These are phyloP conservation scores for Melaleuca alternifolia DNA, from an alignment of 345 rosid genomes.

Conservation along the genomic window DNA sequence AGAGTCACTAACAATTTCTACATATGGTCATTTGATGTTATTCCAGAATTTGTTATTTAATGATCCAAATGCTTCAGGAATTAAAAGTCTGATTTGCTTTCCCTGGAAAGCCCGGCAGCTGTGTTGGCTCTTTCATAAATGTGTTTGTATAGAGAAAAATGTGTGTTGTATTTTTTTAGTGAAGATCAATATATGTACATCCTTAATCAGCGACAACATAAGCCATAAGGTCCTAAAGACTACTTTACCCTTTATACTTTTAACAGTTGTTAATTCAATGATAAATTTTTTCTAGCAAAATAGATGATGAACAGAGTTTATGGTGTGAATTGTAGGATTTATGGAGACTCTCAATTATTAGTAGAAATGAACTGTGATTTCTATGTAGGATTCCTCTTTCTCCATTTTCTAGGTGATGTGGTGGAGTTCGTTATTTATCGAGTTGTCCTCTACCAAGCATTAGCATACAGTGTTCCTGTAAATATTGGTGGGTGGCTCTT, in stretches of 20 bases:
- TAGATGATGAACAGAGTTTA: neutral
- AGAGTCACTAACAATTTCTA: neutral
- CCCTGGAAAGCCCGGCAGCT: neutral
- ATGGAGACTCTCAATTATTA: neutral
- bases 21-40: neutral
- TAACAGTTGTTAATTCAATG: neutral
- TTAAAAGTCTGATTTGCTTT: neutral
- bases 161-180: no score
- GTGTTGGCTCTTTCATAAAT: neutral
- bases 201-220: no score
- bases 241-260: no score
- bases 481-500: neutral
- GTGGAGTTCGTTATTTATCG: neutral
- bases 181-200: no score
- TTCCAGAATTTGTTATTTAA: neutral
- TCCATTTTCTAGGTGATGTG: neutral
- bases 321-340: neutral
- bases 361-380: neutral
- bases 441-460: neutral
- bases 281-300: neutral
- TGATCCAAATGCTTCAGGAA: neutral
- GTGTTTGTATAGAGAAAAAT: no score
- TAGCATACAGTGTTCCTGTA: neutral
- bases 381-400: neutral
- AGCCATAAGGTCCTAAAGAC: no score